Evolutionary conservation across 345 rosid species (phyloP), one percentile per base, ranked within the genome.

Genomic region (Aurinia saxatilis): DNA sequence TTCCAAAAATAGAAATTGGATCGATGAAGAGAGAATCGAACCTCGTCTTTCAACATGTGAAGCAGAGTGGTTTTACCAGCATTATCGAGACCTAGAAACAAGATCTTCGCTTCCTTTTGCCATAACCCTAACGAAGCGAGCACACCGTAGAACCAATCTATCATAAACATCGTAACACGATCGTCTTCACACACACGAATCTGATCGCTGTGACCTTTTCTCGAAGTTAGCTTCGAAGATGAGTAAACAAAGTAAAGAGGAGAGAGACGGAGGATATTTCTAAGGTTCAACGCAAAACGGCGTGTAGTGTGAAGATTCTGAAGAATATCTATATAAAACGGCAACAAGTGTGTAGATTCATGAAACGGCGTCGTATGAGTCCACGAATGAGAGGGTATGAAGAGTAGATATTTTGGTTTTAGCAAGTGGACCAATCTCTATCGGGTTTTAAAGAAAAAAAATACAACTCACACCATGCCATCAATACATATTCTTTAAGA

Each of bases 31-130:
- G 36, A 62, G 34, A 53, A 53, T 10, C 49, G 60, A 62, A 89
- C 96, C 91, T 89, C 95, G 53, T 88, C 96, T 56, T 88, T 88
- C 59, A 88, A 71, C 96, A 85, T 88, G 77, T 88, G 96, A 62
- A 88, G 96, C 80, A 85, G 47, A 11, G 96, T 88, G 33, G 96
- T 88, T 77, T 88, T 88, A 7, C 96, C 96, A 45, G 96, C 90
- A 65, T 88, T 88, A 72, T 88, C 96, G 33, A 88, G 96, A 60
- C 96, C 96, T 57, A 88, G 72, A 71, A 88, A 88, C 81, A 88
- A 75, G 77, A 88, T 85, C 86, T 88, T 85, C 10, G 92, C 96
- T 67, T 88, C 92, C 35, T 88, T 88, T 64, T 88, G 92, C 90
- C 90, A 83, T 25, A 85, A 69, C 23, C 96, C 96, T 10, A 88